Evolutionary conservation across 257 asterid genomes (phyloP), one percentile per base, ranked within the genome.

Genomic region (Orobanche coerulescens): DNA sequence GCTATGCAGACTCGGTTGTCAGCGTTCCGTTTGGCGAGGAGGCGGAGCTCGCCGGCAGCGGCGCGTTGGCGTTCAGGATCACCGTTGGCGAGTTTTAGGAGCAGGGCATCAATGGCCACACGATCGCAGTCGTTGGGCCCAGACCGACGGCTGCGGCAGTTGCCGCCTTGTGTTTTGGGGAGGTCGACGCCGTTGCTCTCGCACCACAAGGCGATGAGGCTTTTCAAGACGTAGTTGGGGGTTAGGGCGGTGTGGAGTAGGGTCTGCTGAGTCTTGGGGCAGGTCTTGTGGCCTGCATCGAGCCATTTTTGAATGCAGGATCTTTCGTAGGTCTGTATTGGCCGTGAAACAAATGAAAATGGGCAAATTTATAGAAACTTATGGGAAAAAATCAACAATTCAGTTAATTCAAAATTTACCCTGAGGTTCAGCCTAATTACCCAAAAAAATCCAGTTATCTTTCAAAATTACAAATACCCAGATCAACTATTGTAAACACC

Each of bases 221-320:
- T 86, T 77, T 89, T 88, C 76, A 93, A 49, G 48, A 89, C 95
- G n/a, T 93, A 89, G 63, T 93, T 93, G n/a, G 98, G 98, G n/a
- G 98, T 93, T 69, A 93, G 70, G 37, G 95, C 94, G 0, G 98
- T 84, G 80, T 93, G 98, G 54, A 80, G 59, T 22, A 93, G 64
- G 11, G 95, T 79, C 73, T 93, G 98, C 64, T 93, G 95, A 61
- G 97, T 89, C 80, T 93, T 93, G 6, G 98, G 98, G 77, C 97
- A 93, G 5, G 95, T 86, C 76, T 84, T 88, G 76, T 89, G 97
- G 22, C 98, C 98, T 2, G 97, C 95, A 14, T 93, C 92, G 50
- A 93, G 82, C 98, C 98, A 93, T 71, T 86, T 93, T 46, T 93
- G 95, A 5, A 93, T 93, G 84, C 90, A 89, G 4, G 94, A 73